Evolutionary conservation across 2,329 filamentous ascomycete species (phyloP).

Genomic region (Ophiostoma novo-ulmi): DNA sequence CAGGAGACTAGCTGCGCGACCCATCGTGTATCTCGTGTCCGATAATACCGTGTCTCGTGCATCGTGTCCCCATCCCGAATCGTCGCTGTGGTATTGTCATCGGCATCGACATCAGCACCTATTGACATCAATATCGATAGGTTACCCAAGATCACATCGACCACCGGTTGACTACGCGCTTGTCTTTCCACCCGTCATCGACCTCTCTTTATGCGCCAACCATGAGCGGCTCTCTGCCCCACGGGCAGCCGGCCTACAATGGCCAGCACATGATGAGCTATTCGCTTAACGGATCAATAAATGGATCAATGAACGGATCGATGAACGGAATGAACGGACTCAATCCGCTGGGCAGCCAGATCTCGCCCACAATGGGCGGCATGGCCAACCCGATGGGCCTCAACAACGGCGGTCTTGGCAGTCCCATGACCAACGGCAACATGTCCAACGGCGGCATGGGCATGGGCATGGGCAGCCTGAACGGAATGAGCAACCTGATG

Average conservation of each 20-base stretch:
- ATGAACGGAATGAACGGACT: conserved; percentile 8
- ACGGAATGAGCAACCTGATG: neutral
- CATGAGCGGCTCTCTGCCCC: conserved; percentile 39
- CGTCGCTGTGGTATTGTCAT: neutral
- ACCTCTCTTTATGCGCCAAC: conserved; percentile 35
- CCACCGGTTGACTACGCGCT: neutral
- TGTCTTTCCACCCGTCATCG: neutral
- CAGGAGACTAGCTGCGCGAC: neutral
- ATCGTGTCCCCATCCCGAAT: conserved; percentile 13
- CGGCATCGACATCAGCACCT: neutral
- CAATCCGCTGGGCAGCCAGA: conserved; percentile 17
- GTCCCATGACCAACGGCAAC: conserved; percentile 17
- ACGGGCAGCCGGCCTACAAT: conserved; percentile 38
- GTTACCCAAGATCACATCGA: neutral
- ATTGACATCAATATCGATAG: neutral
- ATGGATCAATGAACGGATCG: neutral
- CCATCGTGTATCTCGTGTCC: conserved; percentile 8
- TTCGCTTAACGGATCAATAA: conserved; percentile 20
- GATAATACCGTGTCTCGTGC: conserved; percentile 10
- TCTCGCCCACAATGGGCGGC: conserved; percentile 19
- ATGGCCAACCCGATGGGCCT: conserved; percentile 16
- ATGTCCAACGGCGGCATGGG: conserved; percentile 2
- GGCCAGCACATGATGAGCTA: conserved; percentile 34
- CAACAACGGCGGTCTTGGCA: conserved; percentile 12
- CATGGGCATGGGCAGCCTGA: conserved; percentile 10